Percentiles rank a stretch among this genome's conserved stretches.
phyloP scores from a whole-genome alignment of 805 yeast genomes.

The Pichia paraexigua region DNA sequence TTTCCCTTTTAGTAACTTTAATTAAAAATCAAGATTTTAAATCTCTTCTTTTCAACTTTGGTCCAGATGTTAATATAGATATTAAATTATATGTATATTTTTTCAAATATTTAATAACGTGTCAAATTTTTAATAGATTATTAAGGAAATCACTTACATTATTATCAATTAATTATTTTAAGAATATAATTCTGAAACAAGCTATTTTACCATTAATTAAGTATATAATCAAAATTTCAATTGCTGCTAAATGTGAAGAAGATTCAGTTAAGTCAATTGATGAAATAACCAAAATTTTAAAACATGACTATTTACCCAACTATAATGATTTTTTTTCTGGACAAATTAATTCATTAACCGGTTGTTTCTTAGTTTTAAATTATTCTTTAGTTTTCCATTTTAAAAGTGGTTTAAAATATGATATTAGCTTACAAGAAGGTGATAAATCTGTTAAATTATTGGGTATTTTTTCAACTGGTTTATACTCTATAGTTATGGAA shows the following conservation, averaged over 20 bases:
- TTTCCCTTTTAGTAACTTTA: background rate
- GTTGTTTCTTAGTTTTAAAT: slow-evolving; percentile 4
- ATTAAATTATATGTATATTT: background rate
- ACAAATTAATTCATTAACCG: background rate
- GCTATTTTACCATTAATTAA: background rate
- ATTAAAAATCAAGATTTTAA: background rate
- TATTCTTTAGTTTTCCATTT: slow-evolving; percentile 11
- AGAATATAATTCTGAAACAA: slow-evolving; percentile 8
- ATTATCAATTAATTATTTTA: slow-evolving; percentile 6
- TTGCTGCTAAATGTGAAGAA: slow-evolving; percentile 6
- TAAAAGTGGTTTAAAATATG: slow-evolving; percentile 5
- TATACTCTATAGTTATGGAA: slow-evolving; percentile 8
- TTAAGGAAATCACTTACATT: slow-evolving; percentile 3
- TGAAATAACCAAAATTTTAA: slow-evolving; percentile 4
- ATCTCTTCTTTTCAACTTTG: background rate
- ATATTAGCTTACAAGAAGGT: slow-evolving; percentile 2
- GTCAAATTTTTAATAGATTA: slow-evolving; percentile 6
- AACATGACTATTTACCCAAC: slow-evolving; percentile 3
- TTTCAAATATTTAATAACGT: background rate
- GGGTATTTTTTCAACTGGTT: slow-evolving; percentile 11
- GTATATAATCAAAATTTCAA: slow-evolving; percentile 3
- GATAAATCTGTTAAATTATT: slow-evolving; percentile 3
- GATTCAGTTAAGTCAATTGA: slow-evolving; percentile 1
- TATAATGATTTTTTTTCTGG: slow-evolving; percentile 1
- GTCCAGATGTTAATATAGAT: background rate